phyloP scores from a whole-genome alignment of 202 grass and related monocot species.

The Sporobolus alterniflorus region DNA sequence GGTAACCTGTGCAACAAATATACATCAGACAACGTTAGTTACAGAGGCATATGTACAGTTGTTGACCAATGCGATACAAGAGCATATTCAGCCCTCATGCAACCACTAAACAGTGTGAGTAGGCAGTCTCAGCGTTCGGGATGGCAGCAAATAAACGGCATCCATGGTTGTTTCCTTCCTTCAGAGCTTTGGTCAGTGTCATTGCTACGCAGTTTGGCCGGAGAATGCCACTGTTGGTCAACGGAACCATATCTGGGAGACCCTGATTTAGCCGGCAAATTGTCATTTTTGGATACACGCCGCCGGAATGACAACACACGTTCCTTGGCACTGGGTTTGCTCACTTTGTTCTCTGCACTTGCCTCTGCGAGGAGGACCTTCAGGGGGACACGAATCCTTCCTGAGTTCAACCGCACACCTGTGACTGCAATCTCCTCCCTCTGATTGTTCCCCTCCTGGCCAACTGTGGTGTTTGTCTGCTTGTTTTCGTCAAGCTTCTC shows the following conservation, averaged over 20 bases:
- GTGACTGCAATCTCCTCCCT: slow-evolving; percentile 33
- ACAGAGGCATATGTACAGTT: slow-evolving; percentile 9
- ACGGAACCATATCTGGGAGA: slow-evolving; percentile 7
- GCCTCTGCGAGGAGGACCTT: slow-evolving; percentile 71
- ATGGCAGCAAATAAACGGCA: slow-evolving; percentile 65
- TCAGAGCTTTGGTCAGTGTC: slow-evolving; percentile 37
- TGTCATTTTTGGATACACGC: slow-evolving; percentile 13
- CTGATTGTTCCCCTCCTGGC: slow-evolving; percentile 26
- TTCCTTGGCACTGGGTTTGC: slow-evolving; percentile 45
- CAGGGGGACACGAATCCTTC: slow-evolving; percentile 49
- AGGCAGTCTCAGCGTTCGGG: slow-evolving; percentile 39
- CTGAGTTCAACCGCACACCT: slow-evolving; percentile 27
- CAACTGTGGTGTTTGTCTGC: background rate
- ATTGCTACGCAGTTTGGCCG: slow-evolving; percentile 43
- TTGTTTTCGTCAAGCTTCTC: slow-evolving; percentile 1
- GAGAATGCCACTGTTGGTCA: slow-evolving; percentile 52
- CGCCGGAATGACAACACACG: slow-evolving; percentile 38
- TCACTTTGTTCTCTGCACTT: slow-evolving; percentile 53
- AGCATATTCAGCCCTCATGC: background rate
- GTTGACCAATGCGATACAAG: slow-evolving; percentile 11
- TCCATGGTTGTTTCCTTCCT: slow-evolving; percentile 65
- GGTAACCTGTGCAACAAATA: no score
- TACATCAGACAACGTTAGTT: slow-evolving; percentile 38
- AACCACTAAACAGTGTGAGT: slow-evolving; percentile 16
- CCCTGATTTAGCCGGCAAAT: background rate